Percentiles rank a stretch among this genome's conserved stretches.
phyloP scores from a whole-genome alignment of 306 rosid genomes.

The Dryas octopetala region DNA sequence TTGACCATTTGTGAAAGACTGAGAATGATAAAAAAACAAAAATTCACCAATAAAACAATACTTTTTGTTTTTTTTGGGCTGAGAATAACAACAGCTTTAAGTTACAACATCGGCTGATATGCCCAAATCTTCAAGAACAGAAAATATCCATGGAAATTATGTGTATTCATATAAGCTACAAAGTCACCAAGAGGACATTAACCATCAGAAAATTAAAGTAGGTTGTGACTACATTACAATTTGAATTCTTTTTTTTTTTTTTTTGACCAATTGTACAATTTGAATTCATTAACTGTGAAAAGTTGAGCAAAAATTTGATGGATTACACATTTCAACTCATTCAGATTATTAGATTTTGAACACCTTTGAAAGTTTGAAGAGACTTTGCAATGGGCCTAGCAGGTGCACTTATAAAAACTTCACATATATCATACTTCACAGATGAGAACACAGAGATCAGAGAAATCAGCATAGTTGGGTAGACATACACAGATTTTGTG shows the following conservation, averaged over 20 bases:
- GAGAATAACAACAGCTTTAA: no score
- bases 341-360: constrained; percentile 92
- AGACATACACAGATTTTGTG: constrained; percentile 76
- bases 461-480: constrained; percentile 80
- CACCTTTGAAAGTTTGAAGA: constrained; percentile 55
- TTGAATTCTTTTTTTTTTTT: no score
- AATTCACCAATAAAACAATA: no score
- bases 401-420: constrained; percentile 58
- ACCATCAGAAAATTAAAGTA: no score
- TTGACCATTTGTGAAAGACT: no score
- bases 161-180: no score
- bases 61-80: no score
- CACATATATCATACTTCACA: constrained; percentile 76
- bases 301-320: neutral
- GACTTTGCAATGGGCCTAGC: constrained; percentile 60
- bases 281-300: neutral
- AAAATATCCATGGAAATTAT: no score
- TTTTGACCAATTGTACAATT: neutral
- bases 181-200: no score
- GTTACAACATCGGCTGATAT: no score
- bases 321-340: constrained; percentile 32
- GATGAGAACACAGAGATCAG: constrained; percentile 74
- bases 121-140: no score
- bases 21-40: no score
- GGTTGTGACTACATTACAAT: neutral